Evolutionary conservation across 2,329 filamentous ascomycete genomes (phyloP), one percentile per base, ranked within the genome.

Genomic region (Leptographium flavum): DNA sequence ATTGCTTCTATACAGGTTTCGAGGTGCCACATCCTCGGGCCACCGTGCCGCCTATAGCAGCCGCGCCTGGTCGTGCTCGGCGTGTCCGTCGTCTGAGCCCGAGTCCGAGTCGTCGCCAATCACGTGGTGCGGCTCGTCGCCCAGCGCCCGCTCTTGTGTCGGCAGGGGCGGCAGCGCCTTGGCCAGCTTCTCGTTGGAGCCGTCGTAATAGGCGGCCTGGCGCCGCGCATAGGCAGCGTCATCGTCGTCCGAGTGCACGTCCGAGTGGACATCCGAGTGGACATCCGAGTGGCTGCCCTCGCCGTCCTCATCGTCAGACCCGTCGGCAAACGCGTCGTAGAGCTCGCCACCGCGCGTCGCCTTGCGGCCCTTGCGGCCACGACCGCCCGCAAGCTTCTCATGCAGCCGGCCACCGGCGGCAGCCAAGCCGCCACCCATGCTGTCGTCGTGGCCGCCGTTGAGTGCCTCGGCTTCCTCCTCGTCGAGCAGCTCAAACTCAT

Each of bases 271-370:
- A 3, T 28, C 25, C 13, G 11, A 40, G 21, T 38, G 23, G 4
- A 35, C 30, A 5, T 68, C 67, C 14, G 65, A 66, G 30, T 67
- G 68, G 39, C 56, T 59, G 5, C 63, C 66, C 33, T 66, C 63
- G 28, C 69, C 46, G 45, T 86, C 83, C 47, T 92, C 88, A 47
- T 90, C 90, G 22, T 75, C 73, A 49, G 74, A 79, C 43, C 87
- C 90, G 15, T 86, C 88, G 0, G 92, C 92, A 70, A 98, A 98
- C 5, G 92, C 92, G 68, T 98, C 92, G 60, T 98, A 98, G 38
- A 98, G 67, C 66, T 96, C 90, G 25, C 90, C 87, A 2, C 87
- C 92, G 19, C 86, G 63, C 43, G 72, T 70, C 9, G 46, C 45
- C 45, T 50, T 53, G 52, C 68, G 67, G 17, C 65, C 55, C 53